These are phyloP conservation scores for Xylaria digitata DNA, from an alignment of 2,329 filamentous ascomycete species.

Conservation along the genomic window DNA sequence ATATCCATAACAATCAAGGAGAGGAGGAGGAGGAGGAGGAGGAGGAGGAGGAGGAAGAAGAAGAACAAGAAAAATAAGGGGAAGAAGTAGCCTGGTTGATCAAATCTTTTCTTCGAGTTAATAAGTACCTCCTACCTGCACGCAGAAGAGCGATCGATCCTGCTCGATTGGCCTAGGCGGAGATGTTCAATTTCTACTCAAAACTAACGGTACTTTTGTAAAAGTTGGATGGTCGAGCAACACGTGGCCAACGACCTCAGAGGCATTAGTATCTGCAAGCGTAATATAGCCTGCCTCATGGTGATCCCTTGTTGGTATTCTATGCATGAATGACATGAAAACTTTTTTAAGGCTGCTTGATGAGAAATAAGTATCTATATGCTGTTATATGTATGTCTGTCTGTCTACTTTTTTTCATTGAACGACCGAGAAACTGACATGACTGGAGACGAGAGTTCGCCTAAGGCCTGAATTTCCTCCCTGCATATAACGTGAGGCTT, in stretches of 20 bases:
- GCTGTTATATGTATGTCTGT: slow-evolving; percentile 13
- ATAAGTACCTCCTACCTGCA: slow-evolving; percentile 5
- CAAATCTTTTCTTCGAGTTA: not conserved
- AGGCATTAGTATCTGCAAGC: slow-evolving; percentile 13
- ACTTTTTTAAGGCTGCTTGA: slow-evolving; percentile 14
- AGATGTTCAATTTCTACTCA: slow-evolving; percentile 21
- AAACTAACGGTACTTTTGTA: slow-evolving; percentile 21
- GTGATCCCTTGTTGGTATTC: slow-evolving; percentile 23
- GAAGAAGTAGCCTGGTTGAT: not conserved
- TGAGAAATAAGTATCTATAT: slow-evolving; percentile 12
- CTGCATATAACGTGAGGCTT: slow-evolving; percentile 9
- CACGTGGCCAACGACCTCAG: slow-evolving; percentile 33
- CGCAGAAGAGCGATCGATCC: slow-evolving; percentile 11
- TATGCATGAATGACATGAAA: slow-evolving; percentile 27
- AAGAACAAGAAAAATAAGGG: not conserved
- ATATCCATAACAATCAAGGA: not conserved
- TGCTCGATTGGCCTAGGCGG: slow-evolving; percentile 8
- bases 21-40: not conserved
- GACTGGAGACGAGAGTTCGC: slow-evolving; percentile 14
- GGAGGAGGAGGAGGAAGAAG: not conserved
- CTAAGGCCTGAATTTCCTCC: slow-evolving; percentile 3
- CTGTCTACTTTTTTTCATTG: slow-evolving; percentile 9
- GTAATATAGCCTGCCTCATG: slow-evolving; percentile 21
- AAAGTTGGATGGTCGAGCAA: slow-evolving; percentile 26
- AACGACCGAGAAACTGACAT: not conserved